Conservation (phyloP, 176 grass and related monocot species). For the Echinochloa phyllopogon region DNA sequence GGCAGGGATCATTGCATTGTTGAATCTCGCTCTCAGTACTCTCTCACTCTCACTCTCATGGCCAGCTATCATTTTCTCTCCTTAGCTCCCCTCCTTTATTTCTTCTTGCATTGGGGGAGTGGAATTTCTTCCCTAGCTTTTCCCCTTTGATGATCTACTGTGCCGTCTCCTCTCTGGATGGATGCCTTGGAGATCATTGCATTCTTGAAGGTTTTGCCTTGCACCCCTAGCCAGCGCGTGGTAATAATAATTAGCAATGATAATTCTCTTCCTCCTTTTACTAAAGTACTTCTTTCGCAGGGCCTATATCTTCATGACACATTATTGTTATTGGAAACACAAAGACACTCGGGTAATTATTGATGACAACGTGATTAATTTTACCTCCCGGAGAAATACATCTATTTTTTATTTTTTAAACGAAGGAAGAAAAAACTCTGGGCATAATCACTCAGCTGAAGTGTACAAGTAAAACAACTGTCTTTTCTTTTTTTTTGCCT, state of each 20-base stretch:
- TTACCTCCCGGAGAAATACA: not conserved
- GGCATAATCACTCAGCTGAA: no score
- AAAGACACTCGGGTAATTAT: not conserved
- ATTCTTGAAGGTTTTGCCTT: constrained; percentile 46
- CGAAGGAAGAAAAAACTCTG: not conserved
- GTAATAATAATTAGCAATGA: constrained; percentile 48
- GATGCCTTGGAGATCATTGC: constrained; percentile 59
- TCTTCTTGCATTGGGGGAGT: not conserved
- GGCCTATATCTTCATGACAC: constrained; percentile 25
- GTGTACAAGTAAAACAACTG: no score
- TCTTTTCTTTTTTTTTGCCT: no score
- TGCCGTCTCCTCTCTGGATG: constrained; percentile 26
- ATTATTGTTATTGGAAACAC: constrained; percentile 20
- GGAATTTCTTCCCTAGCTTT: constrained; percentile 11
- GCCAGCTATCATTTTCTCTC: constrained; percentile 9
- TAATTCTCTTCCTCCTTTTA: constrained; percentile 1
- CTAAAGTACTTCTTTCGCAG: constrained; percentile 31
- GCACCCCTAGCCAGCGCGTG: not conserved
- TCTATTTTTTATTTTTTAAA: no score
- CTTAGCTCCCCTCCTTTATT: not conserved
- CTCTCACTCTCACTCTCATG: constrained; percentile 7
- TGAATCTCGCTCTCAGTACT: constrained; percentile 39
- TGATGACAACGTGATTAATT: not conserved
- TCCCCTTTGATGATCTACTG: constrained; percentile 36
- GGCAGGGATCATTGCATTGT: constrained; percentile 57